These are phyloP conservation scores for Dothistroma septosporum DNA, from an alignment of 2,329 filamentous ascomycete genomes.

Conservation along the genomic window DNA sequence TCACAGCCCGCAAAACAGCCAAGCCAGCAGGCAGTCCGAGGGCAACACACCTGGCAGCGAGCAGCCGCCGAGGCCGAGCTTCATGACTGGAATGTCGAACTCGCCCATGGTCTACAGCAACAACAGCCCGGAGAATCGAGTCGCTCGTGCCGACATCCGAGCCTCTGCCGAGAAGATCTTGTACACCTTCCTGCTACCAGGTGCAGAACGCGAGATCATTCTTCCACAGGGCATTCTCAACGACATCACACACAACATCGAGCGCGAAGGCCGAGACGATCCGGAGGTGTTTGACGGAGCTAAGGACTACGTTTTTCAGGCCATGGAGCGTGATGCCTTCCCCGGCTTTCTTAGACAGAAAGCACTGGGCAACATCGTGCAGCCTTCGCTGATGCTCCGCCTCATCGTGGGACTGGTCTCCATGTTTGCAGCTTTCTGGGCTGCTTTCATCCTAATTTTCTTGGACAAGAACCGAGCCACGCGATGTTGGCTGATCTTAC, in stretches of 20 bases:
- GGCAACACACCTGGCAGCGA: conserved; percentile 36
- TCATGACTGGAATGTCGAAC: conserved; percentile 52
- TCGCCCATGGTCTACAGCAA: conserved; percentile 57
- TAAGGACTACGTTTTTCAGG: conserved; percentile 99
- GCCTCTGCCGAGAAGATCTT: conserved; percentile 96
- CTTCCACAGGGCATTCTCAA: conserved; percentile 82
- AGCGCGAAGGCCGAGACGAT: conserved; percentile 87
- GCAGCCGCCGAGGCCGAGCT: conserved; percentile 55
- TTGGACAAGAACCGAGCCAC: conserved; percentile 69
- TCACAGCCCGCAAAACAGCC: conserved; percentile 48
- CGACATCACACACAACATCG: conserved; percentile 81
- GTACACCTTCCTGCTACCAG: conserved; percentile 93
- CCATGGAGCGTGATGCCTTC: conserved; percentile 99
- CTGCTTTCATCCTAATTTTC: conserved; percentile 89
- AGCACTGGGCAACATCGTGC: conserved; percentile 91
- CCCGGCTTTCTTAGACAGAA: conserved; percentile 93
- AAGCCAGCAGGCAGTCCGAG: conserved; percentile 34
- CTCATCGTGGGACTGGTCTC: conserved; percentile 79
- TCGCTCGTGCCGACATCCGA: conserved; percentile 83
- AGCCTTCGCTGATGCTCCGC: conserved; percentile 79
- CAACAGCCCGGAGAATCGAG: conserved; percentile 76
- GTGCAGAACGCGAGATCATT: conserved; percentile 94
- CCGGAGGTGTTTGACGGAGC: conserved; percentile 95
- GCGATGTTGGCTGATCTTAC: conserved; percentile 85
- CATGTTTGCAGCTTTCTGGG: conserved; percentile 92